Conservation (phyloP, 2,329 filamentous ascomycete genomes). For the Colletotrichum ledebouriae region DNA sequence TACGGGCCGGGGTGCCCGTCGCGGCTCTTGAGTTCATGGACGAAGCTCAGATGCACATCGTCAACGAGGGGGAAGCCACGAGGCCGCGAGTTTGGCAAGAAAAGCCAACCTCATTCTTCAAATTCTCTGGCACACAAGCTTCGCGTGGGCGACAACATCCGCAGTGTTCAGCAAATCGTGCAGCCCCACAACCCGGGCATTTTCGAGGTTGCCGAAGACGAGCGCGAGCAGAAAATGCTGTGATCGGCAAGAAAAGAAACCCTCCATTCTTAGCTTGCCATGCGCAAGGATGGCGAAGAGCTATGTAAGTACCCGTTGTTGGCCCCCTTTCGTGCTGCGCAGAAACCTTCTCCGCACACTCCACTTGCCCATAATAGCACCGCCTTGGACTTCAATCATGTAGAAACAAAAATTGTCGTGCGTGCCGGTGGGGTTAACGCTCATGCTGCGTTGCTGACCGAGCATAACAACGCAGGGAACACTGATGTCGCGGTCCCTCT, state of each 20-base stretch:
- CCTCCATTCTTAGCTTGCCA: slow-evolving; percentile 78
- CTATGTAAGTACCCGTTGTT: slow-evolving; percentile 61
- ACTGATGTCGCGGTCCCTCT: slow-evolving; percentile 88
- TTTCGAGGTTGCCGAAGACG: slow-evolving; percentile 74
- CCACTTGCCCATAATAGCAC: slow-evolving; percentile 8
- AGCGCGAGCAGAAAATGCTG: slow-evolving; percentile 74
- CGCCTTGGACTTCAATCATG: slow-evolving; percentile 17
- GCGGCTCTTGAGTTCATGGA: slow-evolving; percentile 75
- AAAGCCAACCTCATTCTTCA: slow-evolving; percentile 79
- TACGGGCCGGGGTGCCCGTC: slow-evolving; percentile 74
- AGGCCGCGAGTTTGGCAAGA: slow-evolving; percentile 74
- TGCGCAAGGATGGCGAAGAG: slow-evolving; percentile 69
- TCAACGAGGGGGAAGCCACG: slow-evolving; percentile 72
- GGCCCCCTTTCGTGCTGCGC: neutral
- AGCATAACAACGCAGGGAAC: slow-evolving; percentile 65
- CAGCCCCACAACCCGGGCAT: slow-evolving; percentile 62
- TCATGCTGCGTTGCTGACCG: slow-evolving; percentile 27
- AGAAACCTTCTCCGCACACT: slow-evolving; percentile 14
- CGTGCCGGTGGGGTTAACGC: slow-evolving; percentile 5
- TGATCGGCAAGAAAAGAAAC: slow-evolving; percentile 83
- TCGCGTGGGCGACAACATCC: slow-evolving; percentile 70
- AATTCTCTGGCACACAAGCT: slow-evolving; percentile 75
- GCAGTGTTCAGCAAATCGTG: slow-evolving; percentile 66
- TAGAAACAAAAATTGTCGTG: slow-evolving; percentile 28
- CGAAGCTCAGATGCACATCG: slow-evolving; percentile 74